Evolutionary conservation across 2,329 filamentous ascomycete genomes (phyloP).

Genomic region (Chaetothyriales sp.): DNA sequence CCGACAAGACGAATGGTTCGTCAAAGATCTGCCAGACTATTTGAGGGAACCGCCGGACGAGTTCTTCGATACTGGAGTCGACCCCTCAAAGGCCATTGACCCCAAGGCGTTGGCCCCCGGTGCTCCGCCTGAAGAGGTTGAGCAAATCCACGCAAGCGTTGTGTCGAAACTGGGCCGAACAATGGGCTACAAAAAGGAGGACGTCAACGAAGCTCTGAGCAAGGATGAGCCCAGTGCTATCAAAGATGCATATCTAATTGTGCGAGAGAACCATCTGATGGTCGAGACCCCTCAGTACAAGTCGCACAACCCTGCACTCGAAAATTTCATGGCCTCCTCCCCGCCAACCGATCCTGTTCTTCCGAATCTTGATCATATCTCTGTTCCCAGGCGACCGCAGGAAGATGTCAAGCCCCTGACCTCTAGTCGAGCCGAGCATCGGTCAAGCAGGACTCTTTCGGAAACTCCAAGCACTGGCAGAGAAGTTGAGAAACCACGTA

Average conservation of each 20-base stretch:
- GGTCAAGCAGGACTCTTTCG: constrained; percentile 14
- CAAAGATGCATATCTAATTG: constrained; percentile 97
- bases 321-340: constrained; percentile 41
- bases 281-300: constrained; percentile 39
- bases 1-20: constrained; percentile 84
- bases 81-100: constrained; percentile 81
- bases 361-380: constrained; percentile 12
- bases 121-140: constrained; percentile 62
- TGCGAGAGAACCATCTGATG: constrained; percentile 96
- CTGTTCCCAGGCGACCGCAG: constrained; percentile 2
- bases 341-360: constrained; percentile 33
- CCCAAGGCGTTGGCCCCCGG: constrained; percentile 66
- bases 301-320: constrained; percentile 29
- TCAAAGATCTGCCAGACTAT: constrained; percentile 71
- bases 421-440: constrained; percentile 5
- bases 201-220: constrained; percentile 85
- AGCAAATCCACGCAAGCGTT: constrained; percentile 81
- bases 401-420: constrained; percentile 15
- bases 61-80: constrained; percentile 83
- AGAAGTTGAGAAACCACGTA: constrained; percentile 37
- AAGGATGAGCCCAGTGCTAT: constrained; percentile 92
- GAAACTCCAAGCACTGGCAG: constrained; percentile 11
- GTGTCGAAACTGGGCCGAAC: constrained; percentile 93
- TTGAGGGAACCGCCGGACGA: constrained; percentile 78
- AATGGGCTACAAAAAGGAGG: constrained; percentile 90